These are phyloP conservation scores for Termitomyces titanicus DNA, from an alignment of 768 basidiomycete species.

Conservation along the genomic window DNA sequence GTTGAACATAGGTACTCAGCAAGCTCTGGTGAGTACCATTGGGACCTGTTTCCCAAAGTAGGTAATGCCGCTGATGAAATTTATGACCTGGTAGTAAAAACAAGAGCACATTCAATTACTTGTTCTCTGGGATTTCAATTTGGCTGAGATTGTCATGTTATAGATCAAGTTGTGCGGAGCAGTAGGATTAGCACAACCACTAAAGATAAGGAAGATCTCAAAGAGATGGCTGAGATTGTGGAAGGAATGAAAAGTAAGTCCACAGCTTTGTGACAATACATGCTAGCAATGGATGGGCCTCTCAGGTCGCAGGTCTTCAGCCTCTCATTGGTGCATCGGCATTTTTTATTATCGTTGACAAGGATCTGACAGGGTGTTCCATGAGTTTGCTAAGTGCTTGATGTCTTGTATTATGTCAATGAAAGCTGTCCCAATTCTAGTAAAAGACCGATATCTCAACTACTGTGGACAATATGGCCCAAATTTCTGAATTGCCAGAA, in stretches of 20 bases:
- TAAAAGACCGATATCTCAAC: slow-evolving; percentile 30
- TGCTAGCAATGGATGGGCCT: background rate
- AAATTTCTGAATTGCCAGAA: too few relatives aligned
- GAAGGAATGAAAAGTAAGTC: background rate
- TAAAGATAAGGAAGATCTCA: background rate
- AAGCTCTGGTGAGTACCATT: too few relatives aligned
- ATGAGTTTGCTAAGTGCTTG: slow-evolving; percentile 8
- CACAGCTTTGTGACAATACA: background rate
- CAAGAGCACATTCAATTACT: slow-evolving; percentile 6
- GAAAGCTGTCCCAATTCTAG: background rate
- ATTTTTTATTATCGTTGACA: background rate
- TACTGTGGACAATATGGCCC: slow-evolving; percentile 41
- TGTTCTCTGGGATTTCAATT: background rate
- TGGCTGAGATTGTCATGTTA: background rate
- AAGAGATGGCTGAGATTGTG: background rate
- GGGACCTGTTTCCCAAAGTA: slow-evolving; percentile 5
- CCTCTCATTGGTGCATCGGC: slow-evolving; percentile 6
- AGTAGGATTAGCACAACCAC: background rate
- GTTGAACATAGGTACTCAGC: too few relatives aligned
- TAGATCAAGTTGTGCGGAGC: background rate
- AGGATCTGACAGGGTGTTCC: slow-evolving; percentile 6
- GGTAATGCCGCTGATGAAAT: background rate
- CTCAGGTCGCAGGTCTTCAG: background rate
- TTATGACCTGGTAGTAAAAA: background rate
- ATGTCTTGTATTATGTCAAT: too few relatives aligned